A percentile compares a stretch with the other conserved stretches of the same genome.
Conservation (phyloP, 768 basidiomycete genomes). For the Agrocybe pediades region DNA sequence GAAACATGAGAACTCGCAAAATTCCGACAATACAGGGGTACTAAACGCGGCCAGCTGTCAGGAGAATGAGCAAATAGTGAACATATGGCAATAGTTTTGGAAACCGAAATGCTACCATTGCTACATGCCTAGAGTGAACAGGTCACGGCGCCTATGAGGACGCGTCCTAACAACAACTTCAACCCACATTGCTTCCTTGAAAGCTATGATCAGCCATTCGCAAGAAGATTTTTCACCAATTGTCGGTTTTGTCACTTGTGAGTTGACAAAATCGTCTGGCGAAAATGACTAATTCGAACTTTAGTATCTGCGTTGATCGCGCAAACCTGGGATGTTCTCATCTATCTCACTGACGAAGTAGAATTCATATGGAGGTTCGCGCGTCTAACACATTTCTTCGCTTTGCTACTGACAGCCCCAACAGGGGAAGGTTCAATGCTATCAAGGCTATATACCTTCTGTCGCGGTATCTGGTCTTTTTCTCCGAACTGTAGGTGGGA, state of each 20-base stretch:
- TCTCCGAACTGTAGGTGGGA: background rate
- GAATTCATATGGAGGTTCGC: slow-evolving; percentile 15
- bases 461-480: slow-evolving; percentile 1
- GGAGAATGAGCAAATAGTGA: too few relatives aligned
- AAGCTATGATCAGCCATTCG: too few relatives aligned
- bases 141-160: too few relatives aligned
- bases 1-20: too few relatives aligned
- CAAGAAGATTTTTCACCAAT: background rate
- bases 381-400: background rate
- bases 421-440: background rate
- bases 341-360: slow-evolving; percentile 10
- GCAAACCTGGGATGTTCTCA: slow-evolving; percentile 10
- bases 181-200: too few relatives aligned
- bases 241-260: background rate
- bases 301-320: slow-evolving; percentile 11
- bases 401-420: background rate
- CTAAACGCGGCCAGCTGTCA: too few relatives aligned
- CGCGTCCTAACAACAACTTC: too few relatives aligned
- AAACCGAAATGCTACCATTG: too few relatives aligned
- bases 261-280: background rate
- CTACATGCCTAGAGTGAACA: too few relatives aligned
- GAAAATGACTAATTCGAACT: background rate
- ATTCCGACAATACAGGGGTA: too few relatives aligned
- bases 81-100: too few relatives aligned
- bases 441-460: slow-evolving; percentile 1